A percentile compares a stretch with the other conserved stretches of the same genome.
Evolutionary conservation across 768 basidiomycete genomes (phyloP).

Genomic region (Leccinellum luteum): DNA sequence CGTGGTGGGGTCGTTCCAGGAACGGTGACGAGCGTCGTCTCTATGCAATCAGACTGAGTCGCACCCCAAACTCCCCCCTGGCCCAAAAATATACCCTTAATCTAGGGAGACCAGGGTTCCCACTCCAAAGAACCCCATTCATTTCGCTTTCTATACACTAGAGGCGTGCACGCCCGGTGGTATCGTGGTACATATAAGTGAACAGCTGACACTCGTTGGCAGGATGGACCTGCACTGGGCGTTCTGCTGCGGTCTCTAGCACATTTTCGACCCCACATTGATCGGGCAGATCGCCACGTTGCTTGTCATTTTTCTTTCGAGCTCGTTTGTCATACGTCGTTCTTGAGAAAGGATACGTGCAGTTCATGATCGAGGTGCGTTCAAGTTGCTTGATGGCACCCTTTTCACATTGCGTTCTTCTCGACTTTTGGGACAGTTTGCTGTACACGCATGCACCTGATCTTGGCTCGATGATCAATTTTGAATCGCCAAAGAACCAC

Average conservation of each 20-base stretch:
- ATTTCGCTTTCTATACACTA: conserved; percentile 60
- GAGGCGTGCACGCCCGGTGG: conserved; percentile 48
- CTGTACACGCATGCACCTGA: background rate
- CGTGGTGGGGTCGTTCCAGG: conserved; percentile 43
- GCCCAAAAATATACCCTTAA: conserved; percentile 27
- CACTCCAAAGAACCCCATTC: conserved; percentile 49
- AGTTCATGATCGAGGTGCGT: background rate
- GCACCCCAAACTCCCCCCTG: no score
- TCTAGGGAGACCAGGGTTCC: conserved; percentile 56
- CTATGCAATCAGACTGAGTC: conserved; percentile 36
- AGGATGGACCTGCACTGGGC: conserved; percentile 20
- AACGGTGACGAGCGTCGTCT: no score
- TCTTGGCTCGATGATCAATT: background rate
- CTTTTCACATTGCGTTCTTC: background rate
- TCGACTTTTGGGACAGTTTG: background rate
- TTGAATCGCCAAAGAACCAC: background rate
- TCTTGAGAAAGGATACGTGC: background rate
- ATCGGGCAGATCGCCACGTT: conserved; percentile 18
- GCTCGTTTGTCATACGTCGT: conserved; percentile 9
- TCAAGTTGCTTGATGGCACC: background rate
- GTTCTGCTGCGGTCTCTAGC: conserved; percentile 21
- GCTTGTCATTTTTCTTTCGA: conserved; percentile 20
- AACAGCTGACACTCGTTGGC: background rate
- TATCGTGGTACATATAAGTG: conserved; percentile 21
- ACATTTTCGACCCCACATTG: conserved; percentile 9